Evolutionary conservation across 1,139 yeast species (phyloP).

Genomic region (Hansenula sp.): DNA sequence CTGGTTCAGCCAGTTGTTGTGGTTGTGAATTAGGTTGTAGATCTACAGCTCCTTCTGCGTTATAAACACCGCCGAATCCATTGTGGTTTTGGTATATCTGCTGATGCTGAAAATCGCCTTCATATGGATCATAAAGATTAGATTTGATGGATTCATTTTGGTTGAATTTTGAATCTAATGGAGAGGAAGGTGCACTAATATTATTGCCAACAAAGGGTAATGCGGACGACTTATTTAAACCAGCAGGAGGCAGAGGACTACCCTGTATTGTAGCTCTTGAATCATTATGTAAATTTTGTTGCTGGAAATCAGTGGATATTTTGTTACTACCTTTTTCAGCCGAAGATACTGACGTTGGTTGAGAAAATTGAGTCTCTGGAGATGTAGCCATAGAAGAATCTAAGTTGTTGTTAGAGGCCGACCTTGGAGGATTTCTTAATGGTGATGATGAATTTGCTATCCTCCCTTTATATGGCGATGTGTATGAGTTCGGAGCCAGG

Average conservation of each 20-base stretch:
- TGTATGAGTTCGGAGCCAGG: not conserved
- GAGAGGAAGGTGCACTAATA: constrained; percentile 1
- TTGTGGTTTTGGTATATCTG: not conserved
- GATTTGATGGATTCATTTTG: constrained; percentile 5
- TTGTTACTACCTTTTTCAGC: not conserved
- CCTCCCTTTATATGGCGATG: constrained; percentile 3
- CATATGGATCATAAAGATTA: constrained; percentile 11
- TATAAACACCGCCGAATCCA: not conserved
- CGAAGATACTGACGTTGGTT: not conserved
- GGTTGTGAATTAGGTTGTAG: not conserved
- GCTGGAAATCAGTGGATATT: not conserved
- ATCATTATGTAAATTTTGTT: too few species aligned
- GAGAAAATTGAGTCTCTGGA: not conserved
- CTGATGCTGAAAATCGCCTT: constrained; percentile 1
- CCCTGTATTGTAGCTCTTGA: not conserved
- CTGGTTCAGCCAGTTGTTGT: not conserved
- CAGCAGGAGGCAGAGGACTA: not conserved
- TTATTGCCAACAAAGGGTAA: not conserved
- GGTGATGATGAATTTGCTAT: not conserved
- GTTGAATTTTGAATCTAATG: not conserved
- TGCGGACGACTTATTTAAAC: not conserved
- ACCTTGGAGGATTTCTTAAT: not conserved
- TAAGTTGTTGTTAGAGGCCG: not conserved
- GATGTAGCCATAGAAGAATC: not conserved
- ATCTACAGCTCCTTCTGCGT: not conserved